Evolutionary conservation across 441 rosid genomes (phyloP).

Genomic region (Eugenia klotzschiana): DNA sequence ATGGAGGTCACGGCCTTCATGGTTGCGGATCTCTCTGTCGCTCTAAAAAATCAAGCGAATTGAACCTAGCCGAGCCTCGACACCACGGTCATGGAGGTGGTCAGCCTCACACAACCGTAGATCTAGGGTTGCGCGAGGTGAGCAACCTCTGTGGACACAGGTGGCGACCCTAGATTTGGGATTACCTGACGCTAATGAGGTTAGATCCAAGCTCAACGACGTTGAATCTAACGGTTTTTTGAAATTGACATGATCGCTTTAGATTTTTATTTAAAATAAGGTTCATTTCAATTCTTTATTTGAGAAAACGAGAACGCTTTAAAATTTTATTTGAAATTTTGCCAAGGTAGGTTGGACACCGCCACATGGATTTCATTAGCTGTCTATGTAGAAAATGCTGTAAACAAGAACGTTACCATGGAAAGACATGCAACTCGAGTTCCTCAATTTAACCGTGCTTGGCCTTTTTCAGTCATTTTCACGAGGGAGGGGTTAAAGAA

Average conservation of each 20-base stretch:
- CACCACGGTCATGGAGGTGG: background rate
- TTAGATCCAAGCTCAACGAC: background rate
- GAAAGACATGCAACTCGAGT: background rate
- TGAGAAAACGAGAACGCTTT: too few relatives aligned
- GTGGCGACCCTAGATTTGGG: background rate
- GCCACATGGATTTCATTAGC: background rate
- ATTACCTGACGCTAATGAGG: background rate
- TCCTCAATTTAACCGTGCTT: background rate
- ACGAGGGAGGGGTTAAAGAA: background rate
- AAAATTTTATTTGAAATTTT: too few relatives aligned
- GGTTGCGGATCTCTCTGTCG: background rate
- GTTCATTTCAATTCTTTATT: accelerated
- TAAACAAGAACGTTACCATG: background rate
- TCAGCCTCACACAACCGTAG: background rate
- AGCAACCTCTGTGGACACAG: background rate
- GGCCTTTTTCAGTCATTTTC: background rate
- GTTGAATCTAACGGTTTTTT: background rate
- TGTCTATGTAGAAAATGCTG: background rate
- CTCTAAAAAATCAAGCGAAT: background rate
- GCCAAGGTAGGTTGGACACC: background rate
- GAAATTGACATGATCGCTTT: background rate
- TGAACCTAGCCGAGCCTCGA: background rate
- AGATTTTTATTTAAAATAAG: too few relatives aligned
- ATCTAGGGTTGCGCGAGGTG: background rate
- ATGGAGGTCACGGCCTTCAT: background rate